Evolutionary conservation across 2,329 filamentous ascomycete genomes (phyloP), one percentile per base, ranked within the genome.

Genomic region (Diplodia scrobiculata): DNA sequence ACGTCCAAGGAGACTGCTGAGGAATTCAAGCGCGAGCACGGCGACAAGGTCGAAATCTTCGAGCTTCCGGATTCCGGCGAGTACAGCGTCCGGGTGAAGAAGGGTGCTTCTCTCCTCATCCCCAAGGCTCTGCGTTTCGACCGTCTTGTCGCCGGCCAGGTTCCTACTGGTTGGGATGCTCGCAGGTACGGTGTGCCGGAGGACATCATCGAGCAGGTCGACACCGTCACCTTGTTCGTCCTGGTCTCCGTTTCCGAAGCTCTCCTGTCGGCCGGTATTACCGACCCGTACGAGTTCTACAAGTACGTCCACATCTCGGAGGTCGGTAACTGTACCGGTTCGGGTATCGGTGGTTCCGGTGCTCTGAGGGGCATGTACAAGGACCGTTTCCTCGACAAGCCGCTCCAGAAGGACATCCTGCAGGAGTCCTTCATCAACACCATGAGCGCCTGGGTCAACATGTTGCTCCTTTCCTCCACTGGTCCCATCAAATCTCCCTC

Each of bases 341-440:
- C 96, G 36, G 95, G 96, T 84, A 97, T 99, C 83, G 95, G 95
- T 85, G 96, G 95, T 81, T 90, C 92, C 68, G 87, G 87, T 73
- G 95, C 95, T 73, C 86, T 99, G 70, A 89, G 92, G 73, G 94
- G 94, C 73, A 99, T 99, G 94, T 97, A 98, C 85, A 95, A 94
- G 80, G 94, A 97, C 79, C 91, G 95, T 68, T 98, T 89, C 87
- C 85, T 98, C 69, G 95, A 99, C 82, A 95, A 93, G 83, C 95
- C 94, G 66, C 87, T 99, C 59, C 96, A 99, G 81, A 99, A 98
- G 81, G 95, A 99, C 76, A 97, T 99, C 76, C 86, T 99, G 14
- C 96, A 99, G 77, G 95, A 99, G 81, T 98, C 95, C 13, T 99
- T 99, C 84, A 98, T 99, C 86, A 99, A 99, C 85, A 99, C 95